These are phyloP conservation scores for Exophiala xenobiotica DNA, from an alignment of 2,329 filamentous ascomycete species.

Conservation along the genomic window DNA sequence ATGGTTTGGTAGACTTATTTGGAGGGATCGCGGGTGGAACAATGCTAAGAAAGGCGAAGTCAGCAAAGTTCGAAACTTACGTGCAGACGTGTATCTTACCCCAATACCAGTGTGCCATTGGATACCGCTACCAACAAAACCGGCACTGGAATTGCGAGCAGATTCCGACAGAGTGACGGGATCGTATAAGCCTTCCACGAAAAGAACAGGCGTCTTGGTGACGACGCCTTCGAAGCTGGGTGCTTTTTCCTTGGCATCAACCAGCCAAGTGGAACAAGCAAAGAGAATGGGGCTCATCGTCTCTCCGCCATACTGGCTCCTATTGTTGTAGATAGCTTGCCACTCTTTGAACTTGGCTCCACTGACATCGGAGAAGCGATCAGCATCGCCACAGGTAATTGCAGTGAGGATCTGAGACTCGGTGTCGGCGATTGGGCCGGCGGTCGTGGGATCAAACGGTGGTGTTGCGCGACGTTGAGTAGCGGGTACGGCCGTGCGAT, in stretches of 20 bases:
- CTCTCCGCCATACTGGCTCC: conserved; percentile 4
- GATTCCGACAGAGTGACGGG: conserved; percentile 30
- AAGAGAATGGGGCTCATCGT: not conserved
- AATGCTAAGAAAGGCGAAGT: conserved; percentile 12
- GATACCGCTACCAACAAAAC: conserved; percentile 35
- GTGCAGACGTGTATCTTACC: not conserved
- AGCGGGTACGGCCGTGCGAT: not conserved
- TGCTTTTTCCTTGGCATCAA: conserved; percentile 29
- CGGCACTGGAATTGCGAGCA: conserved; percentile 30
- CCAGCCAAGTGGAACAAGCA: conserved; percentile 21
- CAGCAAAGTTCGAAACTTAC: conserved; percentile 13
- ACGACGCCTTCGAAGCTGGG: conserved; percentile 28
- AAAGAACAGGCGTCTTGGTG: conserved; percentile 30
- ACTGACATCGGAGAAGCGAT: not conserved
- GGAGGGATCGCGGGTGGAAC: conserved; percentile 33
- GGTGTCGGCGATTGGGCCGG: not conserved
- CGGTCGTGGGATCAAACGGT: not conserved
- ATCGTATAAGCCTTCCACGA: conserved; percentile 31
- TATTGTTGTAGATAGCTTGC: conserved; percentile 31
- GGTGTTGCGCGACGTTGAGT: not conserved
- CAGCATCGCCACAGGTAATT: conserved; percentile 15
- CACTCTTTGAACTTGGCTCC: conserved; percentile 5
- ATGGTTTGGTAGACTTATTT: conserved; percentile 34
- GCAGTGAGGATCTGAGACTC: not conserved
- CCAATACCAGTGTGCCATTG: conserved; percentile 37